Evolutionary conservation across 345 rosid genomes (phyloP).

Genomic region (Linum tenue): DNA sequence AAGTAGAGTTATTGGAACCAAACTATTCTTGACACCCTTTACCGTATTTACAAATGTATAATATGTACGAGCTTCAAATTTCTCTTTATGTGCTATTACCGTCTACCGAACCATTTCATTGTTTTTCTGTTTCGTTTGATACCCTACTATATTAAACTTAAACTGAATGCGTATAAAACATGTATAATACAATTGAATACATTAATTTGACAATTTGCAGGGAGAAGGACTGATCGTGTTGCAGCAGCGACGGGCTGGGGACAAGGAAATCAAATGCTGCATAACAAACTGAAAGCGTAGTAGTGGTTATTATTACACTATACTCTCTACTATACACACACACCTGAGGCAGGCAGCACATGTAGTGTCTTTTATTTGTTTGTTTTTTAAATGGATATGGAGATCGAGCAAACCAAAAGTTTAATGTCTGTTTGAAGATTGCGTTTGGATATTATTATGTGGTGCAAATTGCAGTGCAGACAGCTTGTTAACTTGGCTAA

Average conservation of each 20-base stretch:
- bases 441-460: slow-evolving; percentile 3
- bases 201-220: not conserved
- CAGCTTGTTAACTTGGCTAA: slow-evolving; percentile 12
- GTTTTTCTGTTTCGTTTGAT: too few relatives aligned
- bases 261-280: not conserved
- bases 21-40: too few relatives aligned
- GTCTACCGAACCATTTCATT: too few relatives aligned
- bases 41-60: too few relatives aligned
- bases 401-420: not conserved
- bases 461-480: slow-evolving; percentile 4
- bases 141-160: too few relatives aligned
- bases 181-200: too few relatives aligned
- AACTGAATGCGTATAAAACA: too few relatives aligned
- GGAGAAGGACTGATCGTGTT: not conserved
- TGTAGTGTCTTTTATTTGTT: slow-evolving; percentile 11
- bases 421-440: not conserved
- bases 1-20: too few relatives aligned
- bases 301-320: not conserved
- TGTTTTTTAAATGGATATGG: too few relatives aligned
- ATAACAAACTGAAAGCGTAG: not conserved
- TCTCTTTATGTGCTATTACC: too few relatives aligned
- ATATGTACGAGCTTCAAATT: too few relatives aligned
- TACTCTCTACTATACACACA: not conserved
- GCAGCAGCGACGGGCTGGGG: not conserved
- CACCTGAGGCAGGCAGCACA: slow-evolving; percentile 18